Evolutionary conservation across 768 basidiomycete species (phyloP), one percentile per base, ranked within the genome.

Genomic region (Steccherinum ochraceum): DNA sequence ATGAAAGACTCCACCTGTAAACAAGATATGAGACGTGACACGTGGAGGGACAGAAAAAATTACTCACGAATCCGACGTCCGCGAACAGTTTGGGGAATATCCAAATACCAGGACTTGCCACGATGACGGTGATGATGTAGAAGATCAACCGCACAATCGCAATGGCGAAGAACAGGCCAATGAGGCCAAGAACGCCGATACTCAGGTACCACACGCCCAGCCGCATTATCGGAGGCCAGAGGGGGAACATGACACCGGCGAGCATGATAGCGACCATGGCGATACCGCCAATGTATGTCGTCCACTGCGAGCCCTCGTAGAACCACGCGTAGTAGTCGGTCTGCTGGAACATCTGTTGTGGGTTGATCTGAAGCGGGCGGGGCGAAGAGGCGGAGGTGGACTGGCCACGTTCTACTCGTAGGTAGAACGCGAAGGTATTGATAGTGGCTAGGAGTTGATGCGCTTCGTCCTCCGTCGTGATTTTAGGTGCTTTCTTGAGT

Each of bases 31-130:
- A 40, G 45, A 5, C 25, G 42, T 45, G 42, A 45, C 54, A 39
- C 50, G 21, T 13, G 24, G 27, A 49, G 18, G 35, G 18, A 25
- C 43, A 19, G 46, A 26, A 2, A 18, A 43, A 2, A 39, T 24
- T 40, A 84, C 95, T 69, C 65, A 99, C 96, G 63, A 98, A 95
- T 67, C 96, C 94, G 50, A 97, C 95, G 62, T 99, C 95, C 12
- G 95, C 96, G 58, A 99, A 98, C 25, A 99, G 72, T 64, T 95
- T 86, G 0, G 96, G 96, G 76, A 97, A 99, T 72, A 98, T 87
- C 96, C 96, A 99, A 45, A 99, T 96, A 40, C 94, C 96, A 12
- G 92, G 92, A 53, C 84, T 82, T 25, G 82, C 84, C 50, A 81
- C 81, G 61, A 98, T 69, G 57, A 94, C 65, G n/a, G 95, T 94